Percentiles rank a stretch among this genome's conserved stretches.
Conservation (phyloP, 2,329 filamentous ascomycete genomes). For the Aspergillus fischeri region DNA sequence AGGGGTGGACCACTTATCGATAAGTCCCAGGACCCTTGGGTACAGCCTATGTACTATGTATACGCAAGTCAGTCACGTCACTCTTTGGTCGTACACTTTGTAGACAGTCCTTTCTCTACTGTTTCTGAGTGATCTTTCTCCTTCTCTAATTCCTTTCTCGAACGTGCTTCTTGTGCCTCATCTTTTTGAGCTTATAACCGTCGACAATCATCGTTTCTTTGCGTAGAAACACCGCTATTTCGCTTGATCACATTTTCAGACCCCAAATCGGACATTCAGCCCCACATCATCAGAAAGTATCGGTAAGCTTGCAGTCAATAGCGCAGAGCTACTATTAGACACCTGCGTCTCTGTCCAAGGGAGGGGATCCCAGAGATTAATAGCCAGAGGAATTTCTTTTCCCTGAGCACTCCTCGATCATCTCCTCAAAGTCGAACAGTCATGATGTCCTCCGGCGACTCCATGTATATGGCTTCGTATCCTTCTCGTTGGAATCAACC, state of each 20-base stretch:
- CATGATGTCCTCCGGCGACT: slow-evolving; percentile 18
- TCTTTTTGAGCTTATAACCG: neutral
- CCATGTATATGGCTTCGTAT: slow-evolving; percentile 18
- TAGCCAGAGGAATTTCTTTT: neutral
- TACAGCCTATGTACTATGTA: slow-evolving; percentile 2
- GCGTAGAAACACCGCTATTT: neutral
- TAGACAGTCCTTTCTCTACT: neutral
- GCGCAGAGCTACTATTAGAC: slow-evolving; percentile 12
- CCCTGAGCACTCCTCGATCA: slow-evolving; percentile 1
- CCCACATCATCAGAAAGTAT: slow-evolving; percentile 9
- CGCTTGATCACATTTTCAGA: slow-evolving; percentile 1
- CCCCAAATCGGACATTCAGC: slow-evolving; percentile 1
- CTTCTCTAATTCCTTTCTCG: neutral
- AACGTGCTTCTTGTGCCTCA: neutral
- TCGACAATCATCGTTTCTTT: neutral
- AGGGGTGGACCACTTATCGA: slow-evolving; percentile 12
- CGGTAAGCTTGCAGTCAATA: slow-evolving; percentile 12
- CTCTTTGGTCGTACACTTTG: slow-evolving; percentile 9
- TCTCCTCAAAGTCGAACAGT: neutral
- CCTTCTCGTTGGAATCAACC: slow-evolving; percentile 16
- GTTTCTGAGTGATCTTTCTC: neutral
- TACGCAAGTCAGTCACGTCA: slow-evolving; percentile 29
- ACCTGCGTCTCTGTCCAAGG: slow-evolving; percentile 13
- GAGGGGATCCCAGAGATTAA: neutral
- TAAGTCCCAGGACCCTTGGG: slow-evolving; percentile 29